A percentile compares a stretch with the other conserved stretches of the same genome.
These are phyloP conservation scores for Ballota nigra DNA, from an alignment of 257 asterid species.

Conservation along the genomic window DNA sequence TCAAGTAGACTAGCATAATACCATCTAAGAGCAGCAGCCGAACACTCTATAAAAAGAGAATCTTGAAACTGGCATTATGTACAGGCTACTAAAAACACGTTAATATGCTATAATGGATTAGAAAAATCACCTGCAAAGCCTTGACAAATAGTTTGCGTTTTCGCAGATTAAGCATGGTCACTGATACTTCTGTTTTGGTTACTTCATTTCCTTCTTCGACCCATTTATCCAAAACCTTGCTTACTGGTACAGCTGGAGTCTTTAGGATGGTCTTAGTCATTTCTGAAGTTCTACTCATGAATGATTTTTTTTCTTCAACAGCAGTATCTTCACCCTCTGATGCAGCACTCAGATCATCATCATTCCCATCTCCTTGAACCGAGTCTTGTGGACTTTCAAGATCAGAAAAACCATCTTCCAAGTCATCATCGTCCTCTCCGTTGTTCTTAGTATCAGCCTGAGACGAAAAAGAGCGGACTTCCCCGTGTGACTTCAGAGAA, in stretches of 20 bases:
- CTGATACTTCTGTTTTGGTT: constrained; percentile 36
- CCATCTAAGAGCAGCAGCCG: neutral
- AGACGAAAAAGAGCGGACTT: constrained; percentile 42
- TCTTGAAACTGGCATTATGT: too few relatives aligned
- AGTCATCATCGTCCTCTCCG: constrained; percentile 40
- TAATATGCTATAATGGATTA: neutral
- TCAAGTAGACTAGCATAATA: neutral
- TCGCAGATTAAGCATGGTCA: constrained; percentile 42
- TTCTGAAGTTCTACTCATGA: constrained; percentile 22
- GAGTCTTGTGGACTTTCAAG: constrained; percentile 45
- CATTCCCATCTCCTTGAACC: constrained; percentile 26
- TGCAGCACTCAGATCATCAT: constrained; percentile 38
- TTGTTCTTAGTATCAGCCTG: constrained; percentile 51
- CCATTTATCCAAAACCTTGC: constrained; percentile 55
- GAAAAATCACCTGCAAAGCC: constrained; percentile 68
- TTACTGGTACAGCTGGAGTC: constrained; percentile 35
- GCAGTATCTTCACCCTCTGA: constrained; percentile 32
- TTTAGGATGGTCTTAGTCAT: constrained; percentile 47
- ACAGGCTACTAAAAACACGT: neutral
- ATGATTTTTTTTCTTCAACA: constrained; percentile 21
- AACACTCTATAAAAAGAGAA: neutral
- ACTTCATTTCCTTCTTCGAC: constrained; percentile 64
- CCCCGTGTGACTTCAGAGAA: constrained; percentile 27
- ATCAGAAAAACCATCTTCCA: constrained; percentile 54
- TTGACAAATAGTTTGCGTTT: constrained; percentile 43